Evolutionary conservation across 306 rosid species (phyloP).

Genomic region (Astragalus glycyphyllos): DNA sequence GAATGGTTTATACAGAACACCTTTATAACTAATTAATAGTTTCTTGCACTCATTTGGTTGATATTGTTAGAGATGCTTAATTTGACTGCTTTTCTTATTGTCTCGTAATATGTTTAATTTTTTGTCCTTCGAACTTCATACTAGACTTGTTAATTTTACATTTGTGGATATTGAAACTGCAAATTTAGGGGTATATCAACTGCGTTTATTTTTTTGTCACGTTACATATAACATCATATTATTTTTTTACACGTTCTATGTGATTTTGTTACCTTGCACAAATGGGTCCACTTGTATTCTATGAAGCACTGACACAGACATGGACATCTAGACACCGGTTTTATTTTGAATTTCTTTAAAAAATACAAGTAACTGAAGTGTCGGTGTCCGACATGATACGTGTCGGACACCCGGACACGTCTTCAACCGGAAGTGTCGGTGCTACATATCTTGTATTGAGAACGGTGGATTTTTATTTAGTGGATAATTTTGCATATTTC

Average conservation of each 20-base stretch:
- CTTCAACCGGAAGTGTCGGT: too few species aligned
- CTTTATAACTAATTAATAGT: slow-evolving; percentile 11
- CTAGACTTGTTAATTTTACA: slow-evolving; percentile 34
- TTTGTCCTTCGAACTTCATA: slow-evolving; percentile 29
- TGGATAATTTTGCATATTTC: slow-evolving; percentile 30
- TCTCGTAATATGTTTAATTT: slow-evolving; percentile 5
- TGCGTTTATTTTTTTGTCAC: not conserved
- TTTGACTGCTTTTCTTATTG: slow-evolving; percentile 33
- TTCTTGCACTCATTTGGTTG: slow-evolving; percentile 37
- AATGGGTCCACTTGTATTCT: slow-evolving; percentile 34
- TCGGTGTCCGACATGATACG: too few species aligned
- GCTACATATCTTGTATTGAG: slow-evolving; percentile 38
- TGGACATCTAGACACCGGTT: too few species aligned
- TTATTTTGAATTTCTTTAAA: too few species aligned
- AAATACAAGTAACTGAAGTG: too few species aligned
- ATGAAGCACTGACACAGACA: too few species aligned
- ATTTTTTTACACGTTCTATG: not conserved
- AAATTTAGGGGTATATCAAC: slow-evolving; percentile 10
- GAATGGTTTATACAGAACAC: slow-evolving; percentile 24
- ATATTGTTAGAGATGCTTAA: slow-evolving; percentile 23
- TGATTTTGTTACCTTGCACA: slow-evolving; percentile 28
- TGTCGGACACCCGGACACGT: too few species aligned
- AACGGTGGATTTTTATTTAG: slow-evolving; percentile 23
- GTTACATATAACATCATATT: slow-evolving; percentile 12
- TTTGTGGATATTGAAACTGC: slow-evolving; percentile 26